A percentile compares a stretch with the other conserved stretches of the same genome.
Conservation (phyloP, 139 green algal genomes). For the Gonium pectorale region DNA sequence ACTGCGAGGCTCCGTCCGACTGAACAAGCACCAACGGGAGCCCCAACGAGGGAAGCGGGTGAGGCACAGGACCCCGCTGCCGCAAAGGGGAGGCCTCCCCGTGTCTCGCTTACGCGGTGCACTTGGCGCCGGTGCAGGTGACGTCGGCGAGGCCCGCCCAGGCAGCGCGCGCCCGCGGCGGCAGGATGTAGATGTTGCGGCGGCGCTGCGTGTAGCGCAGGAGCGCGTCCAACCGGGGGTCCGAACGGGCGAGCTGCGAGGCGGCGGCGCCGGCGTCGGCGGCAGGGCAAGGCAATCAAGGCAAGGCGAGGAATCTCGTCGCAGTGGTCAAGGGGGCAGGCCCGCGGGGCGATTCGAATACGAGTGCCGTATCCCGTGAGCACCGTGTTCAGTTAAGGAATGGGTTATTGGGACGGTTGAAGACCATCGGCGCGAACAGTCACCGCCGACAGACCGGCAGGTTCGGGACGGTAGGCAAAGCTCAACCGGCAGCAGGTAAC, state of each 20-base stretch:
- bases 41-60: neutral
- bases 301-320: neutral
- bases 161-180: neutral
- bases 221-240: neutral
- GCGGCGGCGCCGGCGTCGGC: neutral
- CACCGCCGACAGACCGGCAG: too few species aligned
- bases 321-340: neutral
- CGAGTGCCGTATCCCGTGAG: too few species aligned
- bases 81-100: neutral
- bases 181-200: constrained; percentile 26
- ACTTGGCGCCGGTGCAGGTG: constrained; percentile 1
- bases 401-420: too few species aligned
- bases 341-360: neutral
- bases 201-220: neutral
- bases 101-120: neutral
- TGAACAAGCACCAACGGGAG: neutral
- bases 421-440: too few species aligned
- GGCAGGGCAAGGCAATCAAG: neutral
- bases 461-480: too few species aligned
- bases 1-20: too few species aligned
- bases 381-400: too few species aligned
- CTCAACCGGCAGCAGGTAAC: too few species aligned
- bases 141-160: constrained; percentile 22
- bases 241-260: neutral
- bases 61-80: neutral